Percentiles rank a stretch among this genome's conserved stretches.
phyloP scores from a whole-genome alignment of 345 rosid genomes.

The Leavenworthia alabamica region DNA sequence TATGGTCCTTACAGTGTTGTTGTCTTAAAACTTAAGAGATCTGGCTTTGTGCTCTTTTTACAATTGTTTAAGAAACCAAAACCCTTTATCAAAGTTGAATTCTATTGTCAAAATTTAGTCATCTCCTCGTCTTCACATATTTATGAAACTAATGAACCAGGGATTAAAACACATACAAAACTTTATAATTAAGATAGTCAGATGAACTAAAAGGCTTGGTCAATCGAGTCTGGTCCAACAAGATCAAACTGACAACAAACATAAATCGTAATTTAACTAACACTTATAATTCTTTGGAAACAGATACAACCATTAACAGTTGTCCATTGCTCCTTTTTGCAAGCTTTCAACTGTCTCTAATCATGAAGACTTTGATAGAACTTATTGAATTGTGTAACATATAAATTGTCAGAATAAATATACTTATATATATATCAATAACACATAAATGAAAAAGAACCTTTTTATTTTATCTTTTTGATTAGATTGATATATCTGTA shows the following conservation, averaged over 20 bases:
- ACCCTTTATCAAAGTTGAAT: slow-evolving; percentile 11
- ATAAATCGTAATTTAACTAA: neutral
- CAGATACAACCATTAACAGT: neutral
- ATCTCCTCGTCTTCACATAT: neutral
- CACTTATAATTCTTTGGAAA: neutral
- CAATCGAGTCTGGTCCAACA: neutral
- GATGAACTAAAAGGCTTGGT: neutral
- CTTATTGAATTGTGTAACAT: slow-evolving; percentile 5
- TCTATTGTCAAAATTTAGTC: neutral
- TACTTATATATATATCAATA: neutral
- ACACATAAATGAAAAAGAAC: no score
- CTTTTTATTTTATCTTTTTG: no score
- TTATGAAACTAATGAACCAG: neutral
- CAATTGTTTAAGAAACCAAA: slow-evolving; percentile 16
- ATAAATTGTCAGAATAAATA: neutral
- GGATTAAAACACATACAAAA: neutral
- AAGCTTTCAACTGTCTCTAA: slow-evolving; percentile 15
- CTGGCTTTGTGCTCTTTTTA: slow-evolving; percentile 19
- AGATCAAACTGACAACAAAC: neutral
- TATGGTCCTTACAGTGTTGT: slow-evolving; percentile 3
- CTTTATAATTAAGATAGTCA: neutral
- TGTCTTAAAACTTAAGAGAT: slow-evolving; percentile 9
- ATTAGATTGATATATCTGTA: no score
- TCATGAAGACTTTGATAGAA: slow-evolving; percentile 11
- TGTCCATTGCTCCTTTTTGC: slow-evolving; percentile 7